Evolutionary conservation across 495 filamentous ascomycete genomes (phyloP).

Genomic region (Tuber umbilicatum): DNA sequence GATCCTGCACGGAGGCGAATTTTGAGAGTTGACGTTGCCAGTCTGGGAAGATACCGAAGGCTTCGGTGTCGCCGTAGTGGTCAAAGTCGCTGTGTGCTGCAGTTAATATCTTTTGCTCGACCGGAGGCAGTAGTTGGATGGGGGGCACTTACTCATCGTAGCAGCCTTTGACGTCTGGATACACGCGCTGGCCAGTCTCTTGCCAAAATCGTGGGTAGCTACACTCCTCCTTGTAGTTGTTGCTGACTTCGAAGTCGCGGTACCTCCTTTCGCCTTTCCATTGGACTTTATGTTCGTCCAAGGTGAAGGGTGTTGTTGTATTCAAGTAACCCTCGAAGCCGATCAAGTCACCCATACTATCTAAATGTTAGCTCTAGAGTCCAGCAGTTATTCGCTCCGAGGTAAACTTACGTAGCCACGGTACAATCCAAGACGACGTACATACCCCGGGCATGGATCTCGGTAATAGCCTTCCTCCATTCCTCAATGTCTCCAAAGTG

Average conservation of each 20-base stretch:
- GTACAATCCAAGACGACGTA: constrained; percentile 69
- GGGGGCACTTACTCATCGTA: constrained; percentile 50
- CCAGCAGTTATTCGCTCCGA: not conserved
- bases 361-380: constrained; percentile 8
- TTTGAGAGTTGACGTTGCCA: constrained; percentile 60
- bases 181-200: constrained; percentile 54
- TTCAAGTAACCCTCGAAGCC: constrained; percentile 64
- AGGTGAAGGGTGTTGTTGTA: constrained; percentile 55
- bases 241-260: constrained; percentile 58
- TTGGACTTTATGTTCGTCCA: constrained; percentile 52
- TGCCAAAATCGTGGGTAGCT: constrained; percentile 62
- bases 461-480: constrained; percentile 60
- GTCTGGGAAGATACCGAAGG: constrained; percentile 62
- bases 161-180: constrained; percentile 45
- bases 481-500: constrained; percentile 59
- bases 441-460: constrained; percentile 61
- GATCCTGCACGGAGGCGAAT: constrained; percentile 69
- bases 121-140: not conserved
- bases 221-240: constrained; percentile 55
- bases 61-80: constrained; percentile 62
- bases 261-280: constrained; percentile 58
- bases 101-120: not conserved
- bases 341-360: constrained; percentile 59
- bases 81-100: not conserved
- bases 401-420: constrained; percentile 55